phyloP scores from a whole-genome alignment of 148 eudicot species.

The Camellia granthamiana region DNA sequence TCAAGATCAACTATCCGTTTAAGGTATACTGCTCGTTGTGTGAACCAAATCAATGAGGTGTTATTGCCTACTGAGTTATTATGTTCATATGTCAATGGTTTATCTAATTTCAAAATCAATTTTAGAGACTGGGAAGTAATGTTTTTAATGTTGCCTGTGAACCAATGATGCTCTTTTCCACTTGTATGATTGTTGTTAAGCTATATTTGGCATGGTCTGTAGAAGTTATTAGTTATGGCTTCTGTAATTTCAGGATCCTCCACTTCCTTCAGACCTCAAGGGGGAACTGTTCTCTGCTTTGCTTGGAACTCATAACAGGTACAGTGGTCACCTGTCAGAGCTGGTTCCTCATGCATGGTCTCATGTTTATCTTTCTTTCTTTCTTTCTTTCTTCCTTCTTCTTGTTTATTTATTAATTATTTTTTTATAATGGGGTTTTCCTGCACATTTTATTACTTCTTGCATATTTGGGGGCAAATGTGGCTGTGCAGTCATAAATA shows the following conservation, averaged over 20 bases:
- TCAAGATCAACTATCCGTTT: constrained; percentile 85
- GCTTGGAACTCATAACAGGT: constrained; percentile 93
- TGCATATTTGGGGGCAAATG: background rate
- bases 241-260: constrained; percentile 57
- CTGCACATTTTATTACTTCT: background rate
- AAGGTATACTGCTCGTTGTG: constrained; percentile 45
- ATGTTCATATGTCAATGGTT: background rate
- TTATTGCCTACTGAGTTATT: background rate
- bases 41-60: constrained; percentile 6
- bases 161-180: background rate
- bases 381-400: no score
- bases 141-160: background rate
- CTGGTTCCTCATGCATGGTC: constrained; percentile 7
- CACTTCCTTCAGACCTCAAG: constrained; percentile 80
- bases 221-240: background rate
- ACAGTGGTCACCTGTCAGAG: background rate
- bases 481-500: background rate
- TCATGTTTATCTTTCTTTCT: background rate
- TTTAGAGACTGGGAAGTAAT: background rate
- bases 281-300: constrained; percentile 72
- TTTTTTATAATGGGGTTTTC: background rate
- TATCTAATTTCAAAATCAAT: background rate
- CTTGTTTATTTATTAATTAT: background rate
- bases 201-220: background rate
- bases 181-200: background rate